Evolutionary conservation across 108 stramenopile species (phyloP), one percentile per base, ranked within the genome.

Genomic region (Cyclotella distinguenda): DNA sequence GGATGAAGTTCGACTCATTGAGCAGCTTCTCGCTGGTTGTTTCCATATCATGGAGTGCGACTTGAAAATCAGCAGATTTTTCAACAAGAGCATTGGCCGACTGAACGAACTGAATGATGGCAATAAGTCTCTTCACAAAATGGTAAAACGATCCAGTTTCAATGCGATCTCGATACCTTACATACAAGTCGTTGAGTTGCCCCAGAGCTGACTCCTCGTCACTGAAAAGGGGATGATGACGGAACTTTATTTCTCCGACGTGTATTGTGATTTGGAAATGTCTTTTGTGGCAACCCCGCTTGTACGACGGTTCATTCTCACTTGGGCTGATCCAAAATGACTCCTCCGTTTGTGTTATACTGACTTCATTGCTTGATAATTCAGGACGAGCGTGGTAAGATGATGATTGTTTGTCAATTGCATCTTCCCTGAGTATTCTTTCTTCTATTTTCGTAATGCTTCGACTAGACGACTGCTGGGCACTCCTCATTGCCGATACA

Each of bases 391-490:
- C n/a, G 23, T 48, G 38, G 22, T 28, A 22, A 31, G 19, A 5
- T 54, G 39, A 8, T 6, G 25, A n/a, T 0, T 50, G 47, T 46
- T 0, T 23, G 11, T 46, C 46, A 13, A 42, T 7, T 15, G 6
- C 27, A 62, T 35, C n/a, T 54, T 72, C 70, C 58, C 70, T 56
- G 12, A 46, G 38, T 16, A 64, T 57, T 40, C 70, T 56, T 12
- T 61, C 61, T 26, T 72, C 70, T 32, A 72, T 38, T 39, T 55
- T 61, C 28, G 45, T 23, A 39, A 60, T 62, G 36, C 44, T 43
- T 40, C 43, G 58, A 26, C 51, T 22, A 59, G 33, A 33, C 5
- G 16, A 48, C 30, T 27, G 39, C 25, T 35, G 67, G 23, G 6
- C 16, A 35, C 1, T 25, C 33, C 15, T 5, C 19, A 19, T 39